These are phyloP conservation scores for Fusarium sp. DNA, from an alignment of 2,329 filamentous ascomycete genomes.

Conservation along the genomic window DNA sequence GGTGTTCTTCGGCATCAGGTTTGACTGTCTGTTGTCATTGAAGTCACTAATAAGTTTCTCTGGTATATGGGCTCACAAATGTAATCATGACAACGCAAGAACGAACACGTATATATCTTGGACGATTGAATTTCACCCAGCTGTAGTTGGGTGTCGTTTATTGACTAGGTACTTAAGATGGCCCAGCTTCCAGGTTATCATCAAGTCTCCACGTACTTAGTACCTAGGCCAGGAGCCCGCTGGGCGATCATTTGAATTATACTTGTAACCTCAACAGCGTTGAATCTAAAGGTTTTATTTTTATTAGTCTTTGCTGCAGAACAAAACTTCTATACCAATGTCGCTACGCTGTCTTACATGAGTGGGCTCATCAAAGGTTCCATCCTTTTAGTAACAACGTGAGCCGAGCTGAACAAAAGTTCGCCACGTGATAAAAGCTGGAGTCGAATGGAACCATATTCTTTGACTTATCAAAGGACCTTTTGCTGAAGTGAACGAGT, in stretches of 20 bases:
- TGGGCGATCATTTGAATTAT: not conserved
- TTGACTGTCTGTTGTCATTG: not conserved
- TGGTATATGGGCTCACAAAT: not conserved
- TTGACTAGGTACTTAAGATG: too few species aligned
- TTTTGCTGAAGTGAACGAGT: slow-evolving; percentile 24
- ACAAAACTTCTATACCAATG: not conserved
- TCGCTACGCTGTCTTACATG: not conserved
- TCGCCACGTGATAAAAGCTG: slow-evolving; percentile 25
- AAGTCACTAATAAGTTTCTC: not conserved
- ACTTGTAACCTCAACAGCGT: not conserved
- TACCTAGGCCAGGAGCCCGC: not conserved
- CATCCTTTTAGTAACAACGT: slow-evolving; percentile 19
- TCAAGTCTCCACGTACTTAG: too few species aligned
- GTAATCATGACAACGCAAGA: not conserved
- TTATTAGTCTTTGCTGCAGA: not conserved
- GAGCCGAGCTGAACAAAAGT: slow-evolving; percentile 34
- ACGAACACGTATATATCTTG: not conserved
- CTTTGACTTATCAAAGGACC: slow-evolving; percentile 14
- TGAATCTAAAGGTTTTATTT: not conserved
- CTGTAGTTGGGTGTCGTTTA: too few species aligned
- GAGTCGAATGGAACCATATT: slow-evolving; percentile 23
- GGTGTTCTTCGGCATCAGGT: not conserved
- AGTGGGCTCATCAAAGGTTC: slow-evolving; percentile 37
- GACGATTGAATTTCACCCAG: too few species aligned
- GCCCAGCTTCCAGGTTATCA: not conserved